Evolutionary conservation across 176 grass and related monocot genomes (phyloP), one percentile per base, ranked within the genome.

Genomic region (Cocos nucifera): DNA sequence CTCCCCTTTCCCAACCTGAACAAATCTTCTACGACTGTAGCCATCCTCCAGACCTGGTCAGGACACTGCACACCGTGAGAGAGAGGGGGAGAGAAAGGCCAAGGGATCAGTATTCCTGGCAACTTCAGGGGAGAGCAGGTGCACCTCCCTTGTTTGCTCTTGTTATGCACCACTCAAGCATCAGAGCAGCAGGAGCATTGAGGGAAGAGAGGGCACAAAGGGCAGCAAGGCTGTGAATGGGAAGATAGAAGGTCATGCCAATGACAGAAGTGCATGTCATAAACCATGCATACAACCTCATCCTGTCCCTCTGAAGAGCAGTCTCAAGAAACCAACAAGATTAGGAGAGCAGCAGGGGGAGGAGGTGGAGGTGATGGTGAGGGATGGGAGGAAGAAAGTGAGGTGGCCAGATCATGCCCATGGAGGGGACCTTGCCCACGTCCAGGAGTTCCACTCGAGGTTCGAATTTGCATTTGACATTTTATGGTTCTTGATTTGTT

Each of bases 361-460:
- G 69, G 22, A 60, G 48, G 44, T 8, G 32, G 32, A 35, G 56
- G 48, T 52, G 56, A 61, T 60, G 56, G 24, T 16, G 53, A 55
- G 22, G 53, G 19, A 68, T 56, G 70, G 44, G 18, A 83, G 53
- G 50, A 77, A 67, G 59, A 78, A 68, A 56, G 80, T 83, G 5
- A 83, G 35, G 18, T 83, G 74, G 80, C 62, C 57, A 23, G 23
- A 23, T 24, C 74, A 83, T 64, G 61, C 74, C 3, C 68, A 83
- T 58, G 80, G 80, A 6, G 64, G 65, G 63, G 74, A 83, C 54
- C 69, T 83, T 49, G 69, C 69, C 3, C 80, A 69, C 49, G 62
- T 83, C 15, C 54, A 70, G 24, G 52, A 68, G 53, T 83, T 83
- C 59, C 69, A 50, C 17, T 26, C 80, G 5, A 83, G 69, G 80